phyloP scores from a whole-genome alignment of 306 rosid genomes.

The Arachis stenosperma region DNA sequence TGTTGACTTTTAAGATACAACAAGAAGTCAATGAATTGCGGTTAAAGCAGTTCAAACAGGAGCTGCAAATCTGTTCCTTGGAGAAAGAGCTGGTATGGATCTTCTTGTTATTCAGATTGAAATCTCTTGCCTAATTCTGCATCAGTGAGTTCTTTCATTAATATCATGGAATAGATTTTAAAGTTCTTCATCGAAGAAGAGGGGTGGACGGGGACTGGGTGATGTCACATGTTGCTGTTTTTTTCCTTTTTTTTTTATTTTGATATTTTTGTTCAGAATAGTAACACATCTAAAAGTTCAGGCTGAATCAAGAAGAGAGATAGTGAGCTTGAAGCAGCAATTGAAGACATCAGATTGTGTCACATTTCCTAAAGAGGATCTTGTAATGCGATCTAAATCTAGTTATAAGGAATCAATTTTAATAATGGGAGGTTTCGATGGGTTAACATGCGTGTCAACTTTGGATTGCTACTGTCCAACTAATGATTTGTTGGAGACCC shows the following conservation, averaged over 20 bases:
- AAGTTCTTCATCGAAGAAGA: background rate
- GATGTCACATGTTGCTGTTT: background rate
- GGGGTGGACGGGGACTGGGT: background rate
- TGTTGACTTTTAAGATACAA: slow-evolving; percentile 35
- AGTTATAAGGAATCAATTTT: slow-evolving; percentile 43
- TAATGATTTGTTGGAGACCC: slow-evolving; percentile 37
- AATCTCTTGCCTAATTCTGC: background rate
- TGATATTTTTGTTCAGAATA: background rate
- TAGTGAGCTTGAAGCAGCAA: slow-evolving; percentile 41
- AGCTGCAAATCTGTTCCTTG: slow-evolving; percentile 43
- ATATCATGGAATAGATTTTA: background rate
- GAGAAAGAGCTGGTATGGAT: slow-evolving; percentile 54
- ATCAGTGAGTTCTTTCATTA: background rate
- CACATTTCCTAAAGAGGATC: slow-evolving; percentile 12
- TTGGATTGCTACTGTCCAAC: slow-evolving; percentile 45
- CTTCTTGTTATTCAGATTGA: slow-evolving; percentile 4
- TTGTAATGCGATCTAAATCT: slow-evolving; percentile 6
- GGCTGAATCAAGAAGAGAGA: slow-evolving; percentile 48
- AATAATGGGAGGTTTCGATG: slow-evolving; percentile 55
- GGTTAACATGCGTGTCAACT: slow-evolving; percentile 40
- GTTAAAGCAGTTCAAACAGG: slow-evolving; percentile 40
- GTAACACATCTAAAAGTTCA: slow-evolving; percentile 32
- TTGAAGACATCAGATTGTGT: slow-evolving; percentile 31
- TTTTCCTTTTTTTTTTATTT: background rate
- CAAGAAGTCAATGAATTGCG: slow-evolving; percentile 48